Conservation (phyloP, 768 basidiomycete genomes). For the Russula foetens region DNA sequence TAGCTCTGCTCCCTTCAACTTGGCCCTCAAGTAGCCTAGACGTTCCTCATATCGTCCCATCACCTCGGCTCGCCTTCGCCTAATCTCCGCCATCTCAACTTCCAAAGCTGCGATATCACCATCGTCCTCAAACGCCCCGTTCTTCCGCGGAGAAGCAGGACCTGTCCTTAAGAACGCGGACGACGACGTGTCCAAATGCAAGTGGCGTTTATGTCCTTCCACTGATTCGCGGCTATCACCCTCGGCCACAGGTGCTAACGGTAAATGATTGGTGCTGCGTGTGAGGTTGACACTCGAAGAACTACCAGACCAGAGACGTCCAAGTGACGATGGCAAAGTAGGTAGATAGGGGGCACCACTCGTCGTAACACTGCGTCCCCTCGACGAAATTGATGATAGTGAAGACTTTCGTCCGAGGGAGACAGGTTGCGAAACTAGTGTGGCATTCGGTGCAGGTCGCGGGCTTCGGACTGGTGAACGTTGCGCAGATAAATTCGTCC, state of each 20-base stretch:
- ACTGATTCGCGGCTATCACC: constrained; percentile 28
- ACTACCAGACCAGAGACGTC: constrained; percentile 31
- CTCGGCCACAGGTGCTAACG: constrained; percentile 46
- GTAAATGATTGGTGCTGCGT: constrained; percentile 40
- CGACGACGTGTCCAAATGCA: constrained; percentile 2
- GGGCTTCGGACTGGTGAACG: constrained; percentile 13
- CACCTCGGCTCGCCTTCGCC: constrained; percentile 62
- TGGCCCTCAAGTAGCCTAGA: constrained; percentile 72
- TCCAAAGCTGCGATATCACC: constrained; percentile 35
- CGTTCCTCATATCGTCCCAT: constrained; percentile 63
- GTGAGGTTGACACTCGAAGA: constrained; percentile 43
- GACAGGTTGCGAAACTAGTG: constrained; percentile 16
- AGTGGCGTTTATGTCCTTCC: constrained; percentile 9
- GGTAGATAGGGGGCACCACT: constrained; percentile 28
- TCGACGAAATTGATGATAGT: constrained; percentile 20
- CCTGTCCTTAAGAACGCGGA: background rate
- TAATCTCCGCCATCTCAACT: constrained; percentile 60
- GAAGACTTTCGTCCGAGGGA: constrained; percentile 18
- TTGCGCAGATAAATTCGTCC: constrained; percentile 15
- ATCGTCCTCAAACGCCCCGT: constrained; percentile 28
- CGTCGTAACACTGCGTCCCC: constrained; percentile 10
- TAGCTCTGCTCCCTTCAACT: constrained; percentile 75
- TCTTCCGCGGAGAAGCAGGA: constrained; percentile 12
- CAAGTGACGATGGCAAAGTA: constrained; percentile 26
- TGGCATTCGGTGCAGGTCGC: constrained; percentile 1